Evolutionary conservation across 305 asterid genomes (phyloP).

Genomic region (Stenogyne calaminthoides): DNA sequence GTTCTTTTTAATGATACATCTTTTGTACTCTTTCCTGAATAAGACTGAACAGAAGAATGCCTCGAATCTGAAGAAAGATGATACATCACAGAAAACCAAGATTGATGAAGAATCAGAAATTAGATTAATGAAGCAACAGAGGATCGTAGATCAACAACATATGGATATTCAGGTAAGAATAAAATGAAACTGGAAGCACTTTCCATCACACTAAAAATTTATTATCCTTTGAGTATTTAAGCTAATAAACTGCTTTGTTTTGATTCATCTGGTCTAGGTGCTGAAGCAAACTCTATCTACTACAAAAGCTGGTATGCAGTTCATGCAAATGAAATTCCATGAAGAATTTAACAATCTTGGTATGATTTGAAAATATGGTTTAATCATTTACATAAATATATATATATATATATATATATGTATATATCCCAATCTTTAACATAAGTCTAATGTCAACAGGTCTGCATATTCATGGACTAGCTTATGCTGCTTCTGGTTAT

Average conservation of each 20-base stretch:
- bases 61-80: constrained; percentile 41
- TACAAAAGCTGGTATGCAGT: constrained; percentile 85
- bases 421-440: too few relatives aligned
- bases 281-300: constrained; percentile 73
- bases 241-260: constrained; percentile 22
- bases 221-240: constrained; percentile 2
- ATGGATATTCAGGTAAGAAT: constrained; percentile 56
- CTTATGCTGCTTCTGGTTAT: constrained; percentile 95
- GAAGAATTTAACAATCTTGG: constrained; percentile 83
- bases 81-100: constrained; percentile 40
- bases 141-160: constrained; percentile 69
- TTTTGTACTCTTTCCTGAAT: constrained; percentile 18
- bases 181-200: constrained; percentile 22
- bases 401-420: not conserved
- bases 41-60: constrained; percentile 46
- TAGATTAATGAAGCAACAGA: constrained; percentile 46
- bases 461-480: constrained; percentile 75
- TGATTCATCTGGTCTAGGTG: constrained; percentile 42
- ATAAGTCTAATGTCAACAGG: constrained; percentile 45
- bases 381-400: not conserved
- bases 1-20: constrained; percentile 14
- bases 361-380: constrained; percentile 29
- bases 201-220: constrained; percentile 6
- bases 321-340: constrained; percentile 79
- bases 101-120: constrained; percentile 52